phyloP scores from a whole-genome alignment of 2,329 filamentous ascomycete genomes.

The Blastomyces gilchristii region DNA sequence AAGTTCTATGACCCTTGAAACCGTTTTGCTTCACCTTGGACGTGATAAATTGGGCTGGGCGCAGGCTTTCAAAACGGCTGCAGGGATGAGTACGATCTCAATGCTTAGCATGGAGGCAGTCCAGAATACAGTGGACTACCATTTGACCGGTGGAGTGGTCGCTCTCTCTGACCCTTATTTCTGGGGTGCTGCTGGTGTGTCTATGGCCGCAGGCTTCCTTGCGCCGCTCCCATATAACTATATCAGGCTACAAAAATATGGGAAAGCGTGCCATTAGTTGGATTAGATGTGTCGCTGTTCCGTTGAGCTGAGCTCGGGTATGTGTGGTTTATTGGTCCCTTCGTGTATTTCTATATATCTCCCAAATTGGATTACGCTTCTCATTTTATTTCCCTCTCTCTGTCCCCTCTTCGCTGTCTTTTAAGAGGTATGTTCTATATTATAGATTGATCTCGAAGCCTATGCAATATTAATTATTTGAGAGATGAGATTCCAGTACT shows the following conservation, averaged over 20 bases:
- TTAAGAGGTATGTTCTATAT: no score
- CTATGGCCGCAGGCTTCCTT: constrained; percentile 15
- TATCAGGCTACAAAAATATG: constrained; percentile 15
- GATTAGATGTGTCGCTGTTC: not conserved
- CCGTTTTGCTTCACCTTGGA: constrained; percentile 40
- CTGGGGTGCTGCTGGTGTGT: constrained; percentile 41
- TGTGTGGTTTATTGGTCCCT: no score
- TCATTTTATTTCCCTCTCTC: no score
- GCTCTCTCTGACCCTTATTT: constrained; percentile 40
- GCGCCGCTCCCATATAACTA: constrained; percentile 19
- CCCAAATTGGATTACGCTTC: no score
- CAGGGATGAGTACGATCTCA: constrained; percentile 50
- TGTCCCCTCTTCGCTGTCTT: no score
- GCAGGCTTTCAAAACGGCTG: constrained; percentile 41
- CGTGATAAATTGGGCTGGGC: constrained; percentile 41
- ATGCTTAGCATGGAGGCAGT: constrained; percentile 51
- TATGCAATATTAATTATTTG: no score
- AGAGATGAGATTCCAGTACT: no score
- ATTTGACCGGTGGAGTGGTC: constrained; percentile 44
- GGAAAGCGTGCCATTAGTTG: constrained; percentile 16
- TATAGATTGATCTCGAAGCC: no score
- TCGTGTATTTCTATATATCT: no score
- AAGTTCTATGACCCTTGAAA: constrained; percentile 46
- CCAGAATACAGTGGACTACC: constrained; percentile 47
- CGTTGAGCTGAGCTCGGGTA: no score